Base-by-base conservation (phyloP, 257 asterid species). In the Solanum ossicruentum region DNA sequence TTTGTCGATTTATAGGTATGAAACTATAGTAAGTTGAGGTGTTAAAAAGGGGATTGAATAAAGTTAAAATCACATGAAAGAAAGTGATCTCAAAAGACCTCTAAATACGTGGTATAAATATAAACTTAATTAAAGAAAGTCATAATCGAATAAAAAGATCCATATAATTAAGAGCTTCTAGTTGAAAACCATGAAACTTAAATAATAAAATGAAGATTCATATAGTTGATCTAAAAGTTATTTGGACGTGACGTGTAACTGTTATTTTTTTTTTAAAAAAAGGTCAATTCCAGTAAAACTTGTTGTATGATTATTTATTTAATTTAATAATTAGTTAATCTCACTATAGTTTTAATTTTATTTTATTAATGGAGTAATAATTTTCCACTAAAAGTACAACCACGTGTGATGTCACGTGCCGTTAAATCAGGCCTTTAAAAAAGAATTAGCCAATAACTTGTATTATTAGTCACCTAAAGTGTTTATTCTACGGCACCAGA, bases 381-480 rank as follows among this genome's bases (percentile, higher is more conserved):
- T 65, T 28, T 12, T 28, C 39, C 23, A 26, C 10, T 52, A 21
- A 16, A 45, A 51, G 82, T 12, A 26, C 12, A 51, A 85, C 84
- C 87, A 88, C 87, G 88, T 88, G 90, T 55, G 87, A 32, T 45
- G 73, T 88, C 88, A 88, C 90, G 61, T 88, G 90, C 77, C 45
- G 54, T 43, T 71, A 58, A 72, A 82, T 26, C 1, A 47, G 84
- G 84, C 65, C 63, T 77, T 52, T 66, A 17, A 77, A 15, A 77
- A 51, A 77, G 61, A 26, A 51, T 13, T 51, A 77, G n/a, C 82
- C 82, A 77, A 77, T 77, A 7, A 26, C 82, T 77, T 77, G 43
- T 26, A 52, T 77, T 52, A 52, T 77, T 77, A 77, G 82, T 77
- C 47, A 77, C 82, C 82, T 23, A 77, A 77, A 77, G 82, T 51